These are phyloP conservation scores for Chalaropsis ovoidea DNA, from an alignment of 2,329 filamentous ascomycete species.

Conservation along the genomic window DNA sequence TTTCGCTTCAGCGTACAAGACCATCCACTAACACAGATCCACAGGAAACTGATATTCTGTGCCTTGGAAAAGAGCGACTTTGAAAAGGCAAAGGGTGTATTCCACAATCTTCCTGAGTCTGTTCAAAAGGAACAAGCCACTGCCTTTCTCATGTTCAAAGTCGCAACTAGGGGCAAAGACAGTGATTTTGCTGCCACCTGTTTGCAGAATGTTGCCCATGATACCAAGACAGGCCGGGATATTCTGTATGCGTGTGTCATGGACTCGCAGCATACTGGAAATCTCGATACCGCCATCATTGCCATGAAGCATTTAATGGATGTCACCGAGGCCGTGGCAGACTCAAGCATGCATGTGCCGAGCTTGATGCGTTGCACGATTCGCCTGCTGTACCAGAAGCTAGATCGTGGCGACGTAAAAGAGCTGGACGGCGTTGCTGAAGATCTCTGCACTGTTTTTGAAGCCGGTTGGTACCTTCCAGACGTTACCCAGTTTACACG, in stretches of 20 bases:
- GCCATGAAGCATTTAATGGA: constrained; percentile 33
- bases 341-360: constrained; percentile 31
- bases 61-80: constrained; percentile 50
- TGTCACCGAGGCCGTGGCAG: constrained; percentile 28
- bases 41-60: constrained; percentile 63
- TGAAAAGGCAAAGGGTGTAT: constrained; percentile 43
- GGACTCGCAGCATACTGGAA: constrained; percentile 58
- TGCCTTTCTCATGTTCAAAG: constrained; percentile 65
- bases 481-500: not conserved
- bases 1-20: not conserved
- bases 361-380: constrained; percentile 43
- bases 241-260: constrained; percentile 71
- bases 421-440: constrained; percentile 31
- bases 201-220: constrained; percentile 49
- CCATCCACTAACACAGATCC: not conserved
- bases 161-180: constrained; percentile 52
- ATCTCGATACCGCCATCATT: constrained; percentile 46
- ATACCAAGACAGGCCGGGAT: constrained; percentile 41
- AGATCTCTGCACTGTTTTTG: constrained; percentile 46
- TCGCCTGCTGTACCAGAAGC: constrained; percentile 38
- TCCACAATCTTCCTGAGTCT: constrained; percentile 48
- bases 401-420: constrained; percentile 31
- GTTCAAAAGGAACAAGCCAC: constrained; percentile 54
- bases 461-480: constrained; percentile 33
- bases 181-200: constrained; percentile 50